phyloP scores from a whole-genome alignment of 495 filamentous ascomycete species.

The Podospora conica region DNA sequence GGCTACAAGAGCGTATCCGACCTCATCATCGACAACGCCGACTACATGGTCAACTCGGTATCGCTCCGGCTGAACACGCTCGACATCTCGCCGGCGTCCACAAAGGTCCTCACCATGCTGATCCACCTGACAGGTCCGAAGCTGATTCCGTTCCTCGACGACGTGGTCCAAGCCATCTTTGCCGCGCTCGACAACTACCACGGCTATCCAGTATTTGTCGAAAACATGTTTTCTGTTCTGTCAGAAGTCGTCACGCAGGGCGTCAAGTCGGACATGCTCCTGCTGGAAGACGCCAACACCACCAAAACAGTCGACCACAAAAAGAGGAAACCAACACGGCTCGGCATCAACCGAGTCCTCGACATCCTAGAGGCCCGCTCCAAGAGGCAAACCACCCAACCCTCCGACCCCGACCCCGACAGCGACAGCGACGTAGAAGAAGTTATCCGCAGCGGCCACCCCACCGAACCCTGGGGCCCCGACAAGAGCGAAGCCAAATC shows the following conservation, averaged over 20 bases:
- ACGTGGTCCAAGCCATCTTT: constrained; percentile 83
- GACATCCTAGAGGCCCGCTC: constrained; percentile 12
- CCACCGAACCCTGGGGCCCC: constrained; percentile 32
- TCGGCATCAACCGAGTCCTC: constrained; percentile 15
- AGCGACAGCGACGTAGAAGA: constrained; percentile 31
- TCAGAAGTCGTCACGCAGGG: constrained; percentile 77
- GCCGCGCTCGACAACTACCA: constrained; percentile 87
- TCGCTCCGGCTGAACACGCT: constrained; percentile 84
- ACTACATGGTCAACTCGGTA: constrained; percentile 94
- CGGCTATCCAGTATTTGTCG: constrained; percentile 81
- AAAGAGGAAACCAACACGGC: background rate
- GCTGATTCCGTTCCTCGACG: constrained; percentile 84
- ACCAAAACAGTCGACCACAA: constrained; percentile 36
- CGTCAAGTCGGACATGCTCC: constrained; percentile 55
- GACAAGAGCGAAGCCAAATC: constrained; percentile 37
- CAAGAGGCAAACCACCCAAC: background rate
- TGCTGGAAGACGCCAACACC: constrained; percentile 28
- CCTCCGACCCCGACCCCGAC: constrained; percentile 12
- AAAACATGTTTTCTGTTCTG: constrained; percentile 77
- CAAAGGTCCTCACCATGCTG: constrained; percentile 92
- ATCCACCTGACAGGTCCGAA: constrained; percentile 74
- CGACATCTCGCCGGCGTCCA: constrained; percentile 84
- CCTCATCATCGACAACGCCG: constrained; percentile 84
- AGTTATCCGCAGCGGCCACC: constrained; percentile 15
- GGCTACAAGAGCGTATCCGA: constrained; percentile 68